Percentiles rank a stretch among this genome's conserved stretches.
These are phyloP conservation scores for Phytophthora pseudosyringae DNA, from an alignment of 352 stramenopile species.

Conservation along the genomic window DNA sequence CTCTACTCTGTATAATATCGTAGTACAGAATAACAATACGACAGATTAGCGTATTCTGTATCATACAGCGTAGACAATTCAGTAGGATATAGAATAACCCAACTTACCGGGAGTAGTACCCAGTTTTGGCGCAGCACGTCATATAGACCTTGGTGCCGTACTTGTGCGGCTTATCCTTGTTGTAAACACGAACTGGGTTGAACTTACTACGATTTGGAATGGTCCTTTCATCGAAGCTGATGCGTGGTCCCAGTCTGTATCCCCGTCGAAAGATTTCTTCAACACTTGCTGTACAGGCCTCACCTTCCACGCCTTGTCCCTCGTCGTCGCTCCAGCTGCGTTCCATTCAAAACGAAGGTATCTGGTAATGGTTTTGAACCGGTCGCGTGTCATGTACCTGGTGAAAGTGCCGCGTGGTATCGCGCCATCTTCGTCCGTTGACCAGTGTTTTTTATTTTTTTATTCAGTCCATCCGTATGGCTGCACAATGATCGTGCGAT, in stretches of 20 bases:
- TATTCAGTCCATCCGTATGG: not conserved
- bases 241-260: constrained; percentile 1
- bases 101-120: constrained; percentile 27
- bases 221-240: constrained; percentile 22
- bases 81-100: constrained; percentile 2
- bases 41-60: constrained; percentile 9
- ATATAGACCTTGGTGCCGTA: constrained; percentile 30
- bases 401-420: not conserved
- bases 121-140: constrained; percentile 30
- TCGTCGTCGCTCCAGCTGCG: not conserved
- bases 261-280: constrained; percentile 14
- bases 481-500: not conserved
- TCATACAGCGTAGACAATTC: constrained; percentile 4
- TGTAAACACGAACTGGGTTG: constrained; percentile 24
- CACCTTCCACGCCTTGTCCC: constrained; percentile 20
- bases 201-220: constrained; percentile 17
- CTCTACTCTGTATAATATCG: constrained; percentile 22
- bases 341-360: constrained; percentile 25
- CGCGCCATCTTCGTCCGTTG: not conserved
- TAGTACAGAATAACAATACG: constrained; percentile 12
- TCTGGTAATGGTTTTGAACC: constrained; percentile 13
- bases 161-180: constrained; percentile 24
- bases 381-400: constrained; percentile 1
- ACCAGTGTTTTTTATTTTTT: not conserved
- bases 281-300: constrained; percentile 2